These are phyloP conservation scores for Kwoniella heveanensis DNA, from an alignment of 768 basidiomycete species.

Conservation along the genomic window DNA sequence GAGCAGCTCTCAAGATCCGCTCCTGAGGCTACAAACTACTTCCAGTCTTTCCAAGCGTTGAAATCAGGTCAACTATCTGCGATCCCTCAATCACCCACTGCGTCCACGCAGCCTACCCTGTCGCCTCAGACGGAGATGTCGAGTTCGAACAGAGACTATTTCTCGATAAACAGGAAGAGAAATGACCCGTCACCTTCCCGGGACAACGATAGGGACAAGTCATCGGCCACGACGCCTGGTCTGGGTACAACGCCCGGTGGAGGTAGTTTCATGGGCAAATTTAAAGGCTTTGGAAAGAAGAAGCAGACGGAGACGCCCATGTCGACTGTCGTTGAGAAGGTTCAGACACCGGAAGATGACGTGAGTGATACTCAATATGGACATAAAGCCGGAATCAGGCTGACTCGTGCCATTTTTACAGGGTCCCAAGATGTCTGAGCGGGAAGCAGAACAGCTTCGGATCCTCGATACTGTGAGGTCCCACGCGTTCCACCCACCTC, in stretches of 20 bases:
- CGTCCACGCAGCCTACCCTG: slow-evolving; percentile 20
- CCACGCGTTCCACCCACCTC: slow-evolving; percentile 63
- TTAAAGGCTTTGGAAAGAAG: slow-evolving; percentile 65
- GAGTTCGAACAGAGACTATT: slow-evolving; percentile 48
- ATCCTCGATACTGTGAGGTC: slow-evolving; percentile 56
- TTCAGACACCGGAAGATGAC: slow-evolving; percentile 35
- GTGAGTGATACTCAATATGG: slow-evolving; percentile 32
- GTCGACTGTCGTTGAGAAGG: slow-evolving; percentile 34
- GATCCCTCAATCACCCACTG: slow-evolving; percentile 60
- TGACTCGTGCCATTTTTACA: too few species aligned
- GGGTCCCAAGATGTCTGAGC: slow-evolving; percentile 42
- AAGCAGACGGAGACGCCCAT: slow-evolving; percentile 36
- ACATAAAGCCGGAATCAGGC: too few species aligned
- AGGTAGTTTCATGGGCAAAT: slow-evolving; percentile 68
- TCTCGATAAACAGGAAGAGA: slow-evolving; percentile 38
- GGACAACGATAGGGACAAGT: slow-evolving; percentile 15
- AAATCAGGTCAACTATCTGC: slow-evolving; percentile 44
- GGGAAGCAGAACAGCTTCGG: slow-evolving; percentile 52
- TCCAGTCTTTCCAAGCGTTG: slow-evolving; percentile 40
- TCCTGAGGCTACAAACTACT: slow-evolving; percentile 29
- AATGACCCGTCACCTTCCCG: slow-evolving; percentile 24
- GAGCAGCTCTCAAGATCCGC: slow-evolving; percentile 35
- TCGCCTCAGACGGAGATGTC: slow-evolving; percentile 25
- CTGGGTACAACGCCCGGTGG: slow-evolving; percentile 51
- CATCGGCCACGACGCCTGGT: slow-evolving; percentile 23